Conservation (phyloP, 2,329 filamentous ascomycete genomes). For the Fusarium oligoseptatum region DNA sequence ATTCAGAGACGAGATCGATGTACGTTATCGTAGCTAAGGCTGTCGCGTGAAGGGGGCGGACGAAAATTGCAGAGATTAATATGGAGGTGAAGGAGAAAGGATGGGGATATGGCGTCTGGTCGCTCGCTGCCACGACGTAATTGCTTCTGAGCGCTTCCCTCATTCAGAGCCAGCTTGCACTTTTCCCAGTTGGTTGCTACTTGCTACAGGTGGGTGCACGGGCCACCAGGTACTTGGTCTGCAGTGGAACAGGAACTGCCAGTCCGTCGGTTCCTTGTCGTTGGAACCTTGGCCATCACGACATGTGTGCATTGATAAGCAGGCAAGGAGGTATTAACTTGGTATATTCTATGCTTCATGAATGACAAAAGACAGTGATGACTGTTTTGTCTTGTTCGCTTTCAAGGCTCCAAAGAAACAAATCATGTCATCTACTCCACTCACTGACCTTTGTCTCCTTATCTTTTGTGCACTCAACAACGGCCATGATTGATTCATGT, state of each 20-base stretch:
- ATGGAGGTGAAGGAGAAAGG: conserved; percentile 30
- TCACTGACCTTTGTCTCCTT: neutral
- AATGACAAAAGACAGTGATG: neutral
- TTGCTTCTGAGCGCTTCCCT: conserved; percentile 31
- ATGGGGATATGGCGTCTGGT: conserved; percentile 27
- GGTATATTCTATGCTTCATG: neutral
- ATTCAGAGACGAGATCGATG: conserved; percentile 28
- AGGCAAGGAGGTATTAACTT: conserved; percentile 13
- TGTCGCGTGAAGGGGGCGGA: conserved; percentile 25
- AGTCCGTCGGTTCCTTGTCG: conserved; percentile 13
- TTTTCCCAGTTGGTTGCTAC: conserved; percentile 34
- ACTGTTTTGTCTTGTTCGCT: neutral
- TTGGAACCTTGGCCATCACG: conserved; percentile 15
- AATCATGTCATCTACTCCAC: neutral
- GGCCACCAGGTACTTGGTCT: conserved; percentile 30
- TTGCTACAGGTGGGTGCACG: conserved; percentile 34
- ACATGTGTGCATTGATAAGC: conserved; percentile 28
- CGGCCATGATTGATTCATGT: neutral
- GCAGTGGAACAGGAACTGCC: conserved; percentile 13
- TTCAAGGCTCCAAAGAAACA: neutral
- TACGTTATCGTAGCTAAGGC: conserved; percentile 9
- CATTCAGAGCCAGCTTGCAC: conserved; percentile 17
- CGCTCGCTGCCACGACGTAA: conserved; percentile 34
- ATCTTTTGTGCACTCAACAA: neutral
- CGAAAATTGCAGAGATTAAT: conserved; percentile 25